These are phyloP conservation scores for Arthrobotrys pseudoclavata DNA, from an alignment of 2,329 filamentous ascomycete species.

Conservation along the genomic window DNA sequence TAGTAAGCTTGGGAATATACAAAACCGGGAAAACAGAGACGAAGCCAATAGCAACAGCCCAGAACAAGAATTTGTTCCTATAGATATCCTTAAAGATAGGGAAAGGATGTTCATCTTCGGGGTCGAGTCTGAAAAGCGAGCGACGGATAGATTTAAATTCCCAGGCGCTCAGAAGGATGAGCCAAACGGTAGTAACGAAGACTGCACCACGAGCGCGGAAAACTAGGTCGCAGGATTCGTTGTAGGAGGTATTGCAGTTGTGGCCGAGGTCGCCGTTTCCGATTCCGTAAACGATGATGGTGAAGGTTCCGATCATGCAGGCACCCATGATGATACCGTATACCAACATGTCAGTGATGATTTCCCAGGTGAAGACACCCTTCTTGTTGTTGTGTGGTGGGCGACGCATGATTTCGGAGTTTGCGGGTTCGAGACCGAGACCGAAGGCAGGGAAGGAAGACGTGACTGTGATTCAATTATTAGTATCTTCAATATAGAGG, in stretches of 20 bases:
- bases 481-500: slow-evolving; percentile 7
- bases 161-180: slow-evolving; percentile 82
- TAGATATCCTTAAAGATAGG: slow-evolving; percentile 78
- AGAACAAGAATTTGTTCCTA: slow-evolving; percentile 77
- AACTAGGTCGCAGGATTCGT: slow-evolving; percentile 72
- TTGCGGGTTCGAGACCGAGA: slow-evolving; percentile 82
- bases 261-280: slow-evolving; percentile 67
- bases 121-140: slow-evolving; percentile 81
- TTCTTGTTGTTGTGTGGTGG: slow-evolving; percentile 79
- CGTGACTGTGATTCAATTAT: slow-evolving; percentile 70
- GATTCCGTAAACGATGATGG: slow-evolving; percentile 74
- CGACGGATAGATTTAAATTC: slow-evolving; percentile 75
- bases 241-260: slow-evolving; percentile 74
- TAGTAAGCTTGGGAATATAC: slow-evolving; percentile 78
- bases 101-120: slow-evolving; percentile 73
- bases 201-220: slow-evolving; percentile 80
- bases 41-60: slow-evolving; percentile 74
- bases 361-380: slow-evolving; percentile 82
- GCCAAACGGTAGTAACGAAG: slow-evolving; percentile 82
- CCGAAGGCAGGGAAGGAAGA: slow-evolving; percentile 86
- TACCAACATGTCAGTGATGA: slow-evolving; percentile 82
- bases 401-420: slow-evolving; percentile 81
- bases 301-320: slow-evolving; percentile 79
- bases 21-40: slow-evolving; percentile 74
- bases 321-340: slow-evolving; percentile 72